Conservation (phyloP, 371 early-diverging fungal genomes). For the Sanchytrium tribonematis region DNA sequence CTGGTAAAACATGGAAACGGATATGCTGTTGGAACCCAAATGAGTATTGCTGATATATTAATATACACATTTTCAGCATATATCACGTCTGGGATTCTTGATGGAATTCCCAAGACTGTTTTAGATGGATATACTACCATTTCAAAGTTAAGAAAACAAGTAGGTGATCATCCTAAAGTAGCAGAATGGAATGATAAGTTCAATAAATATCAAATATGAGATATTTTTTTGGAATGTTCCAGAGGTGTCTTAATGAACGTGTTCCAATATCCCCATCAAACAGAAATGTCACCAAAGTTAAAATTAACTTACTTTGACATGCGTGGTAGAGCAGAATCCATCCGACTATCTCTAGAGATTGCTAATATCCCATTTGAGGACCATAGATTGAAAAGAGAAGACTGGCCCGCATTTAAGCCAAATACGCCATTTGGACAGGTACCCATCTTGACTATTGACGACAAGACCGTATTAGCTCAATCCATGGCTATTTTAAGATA, state of each 20-base stretch:
- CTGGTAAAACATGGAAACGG: neutral
- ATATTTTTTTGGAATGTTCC: no score
- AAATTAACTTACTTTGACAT: no score
- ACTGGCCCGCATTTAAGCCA: constrained; percentile 16
- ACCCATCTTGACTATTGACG: constrained; percentile 18
- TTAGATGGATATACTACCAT: neutral
- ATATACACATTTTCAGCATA: neutral
- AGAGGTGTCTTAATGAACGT: no score
- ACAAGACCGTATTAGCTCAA: constrained; percentile 14
- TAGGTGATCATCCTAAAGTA: neutral
- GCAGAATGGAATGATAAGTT: no score
- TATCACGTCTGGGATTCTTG: neutral
- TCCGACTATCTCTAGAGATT: no score
- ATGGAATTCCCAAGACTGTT: neutral
- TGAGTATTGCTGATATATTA: neutral
- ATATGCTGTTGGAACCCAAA: neutral
- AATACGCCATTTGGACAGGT: constrained; percentile 20
- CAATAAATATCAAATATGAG: no score
- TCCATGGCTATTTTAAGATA: constrained; percentile 22
- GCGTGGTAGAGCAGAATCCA: no score
- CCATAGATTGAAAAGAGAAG: no score
- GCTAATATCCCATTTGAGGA: no score
- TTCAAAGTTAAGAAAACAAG: neutral
- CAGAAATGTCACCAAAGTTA: no score
- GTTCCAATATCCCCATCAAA: no score